These are phyloP conservation scores for Dioscorea cayenensis DNA, from an alignment of 116 monocot genomes.

Conservation along the genomic window DNA sequence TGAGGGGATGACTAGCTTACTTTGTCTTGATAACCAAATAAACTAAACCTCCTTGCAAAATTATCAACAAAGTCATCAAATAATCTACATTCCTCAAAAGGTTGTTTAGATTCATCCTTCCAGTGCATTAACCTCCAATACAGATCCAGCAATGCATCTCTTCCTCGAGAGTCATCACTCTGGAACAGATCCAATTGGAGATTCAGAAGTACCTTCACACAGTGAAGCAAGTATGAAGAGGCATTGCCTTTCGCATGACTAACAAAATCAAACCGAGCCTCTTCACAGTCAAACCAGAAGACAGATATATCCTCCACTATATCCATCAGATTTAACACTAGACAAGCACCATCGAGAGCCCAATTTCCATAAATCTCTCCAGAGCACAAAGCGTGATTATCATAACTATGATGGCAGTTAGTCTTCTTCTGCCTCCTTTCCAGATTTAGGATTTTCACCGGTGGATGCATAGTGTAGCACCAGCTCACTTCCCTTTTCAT, in stretches of 20 bases:
- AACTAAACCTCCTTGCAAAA: constrained; percentile 16
- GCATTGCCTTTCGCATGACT: constrained; percentile 44
- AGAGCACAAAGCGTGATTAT: constrained; percentile 4
- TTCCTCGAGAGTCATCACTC: constrained; percentile 8
- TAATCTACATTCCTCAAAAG: constrained; percentile 22
- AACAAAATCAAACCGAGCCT: constrained; percentile 24
- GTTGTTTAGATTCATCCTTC: constrained; percentile 33
- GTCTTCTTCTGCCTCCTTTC: constrained; percentile 15
- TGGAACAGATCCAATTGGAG: background rate
- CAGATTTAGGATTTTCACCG: constrained; percentile 28
- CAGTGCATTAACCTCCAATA: constrained; percentile 31
- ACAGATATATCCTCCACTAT: constrained; percentile 39
- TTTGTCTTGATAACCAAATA: background rate
- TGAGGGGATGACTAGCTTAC: background rate
- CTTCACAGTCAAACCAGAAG: constrained; percentile 35
- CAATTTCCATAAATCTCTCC: constrained; percentile 7
- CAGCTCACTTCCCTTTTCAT: constrained; percentile 36
- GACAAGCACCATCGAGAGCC: constrained; percentile 36
- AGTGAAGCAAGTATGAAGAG: constrained; percentile 38
- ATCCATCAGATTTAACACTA: constrained; percentile 52
- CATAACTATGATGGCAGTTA: background rate
- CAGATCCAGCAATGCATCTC: constrained; percentile 33
- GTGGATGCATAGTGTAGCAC: constrained; percentile 67
- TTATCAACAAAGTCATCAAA: constrained; percentile 32
- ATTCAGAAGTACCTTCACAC: constrained; percentile 25